Conservation (phyloP, 2,329 filamentous ascomycete genomes). For the Aspergillus pseudoviridinutans region DNA sequence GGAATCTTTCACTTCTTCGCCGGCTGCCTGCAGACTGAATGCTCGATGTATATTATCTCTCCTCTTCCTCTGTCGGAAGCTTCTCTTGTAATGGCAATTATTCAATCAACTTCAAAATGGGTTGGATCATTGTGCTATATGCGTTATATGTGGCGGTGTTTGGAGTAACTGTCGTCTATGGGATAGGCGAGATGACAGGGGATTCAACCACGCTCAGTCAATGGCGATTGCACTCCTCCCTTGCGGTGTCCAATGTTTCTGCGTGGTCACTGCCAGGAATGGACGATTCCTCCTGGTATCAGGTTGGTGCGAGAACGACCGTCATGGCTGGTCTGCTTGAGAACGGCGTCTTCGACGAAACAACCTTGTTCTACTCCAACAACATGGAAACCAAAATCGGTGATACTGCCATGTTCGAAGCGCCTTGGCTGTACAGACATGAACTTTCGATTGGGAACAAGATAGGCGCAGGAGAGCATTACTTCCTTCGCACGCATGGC, state of each 20-base stretch:
- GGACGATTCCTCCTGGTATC: conserved; percentile 51
- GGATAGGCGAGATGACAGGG: conserved; percentile 19
- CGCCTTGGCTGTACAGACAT: conserved; percentile 58
- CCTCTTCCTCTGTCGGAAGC: background rate
- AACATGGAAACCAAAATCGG: conserved; percentile 41
- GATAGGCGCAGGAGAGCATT: conserved; percentile 37
- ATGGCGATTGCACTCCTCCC: conserved; percentile 51
- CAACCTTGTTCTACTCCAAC: conserved; percentile 54
- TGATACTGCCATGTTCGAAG: conserved; percentile 46
- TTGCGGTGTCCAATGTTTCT: conserved; percentile 34
- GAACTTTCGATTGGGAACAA: conserved; percentile 44
- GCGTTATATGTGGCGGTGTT: background rate
- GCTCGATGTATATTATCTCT: background rate
- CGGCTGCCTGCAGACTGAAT: background rate
- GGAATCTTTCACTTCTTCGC: background rate
- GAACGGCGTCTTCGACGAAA: conserved; percentile 50
- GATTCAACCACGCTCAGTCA: conserved; percentile 16
- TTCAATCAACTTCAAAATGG: no score
- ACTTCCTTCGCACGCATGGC: conserved; percentile 55
- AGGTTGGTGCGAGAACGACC: conserved; percentile 49
- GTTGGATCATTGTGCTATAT: no score
- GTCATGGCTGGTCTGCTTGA: conserved; percentile 57
- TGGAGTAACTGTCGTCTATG: conserved; percentile 13
- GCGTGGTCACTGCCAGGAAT: conserved; percentile 42
- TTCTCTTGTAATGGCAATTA: background rate